A percentile compares a stretch with the other conserved stretches of the same genome.
Evolutionary conservation across 2,329 filamentous ascomycete species (phyloP).

Genomic region (Colletotrichum sp.): DNA sequence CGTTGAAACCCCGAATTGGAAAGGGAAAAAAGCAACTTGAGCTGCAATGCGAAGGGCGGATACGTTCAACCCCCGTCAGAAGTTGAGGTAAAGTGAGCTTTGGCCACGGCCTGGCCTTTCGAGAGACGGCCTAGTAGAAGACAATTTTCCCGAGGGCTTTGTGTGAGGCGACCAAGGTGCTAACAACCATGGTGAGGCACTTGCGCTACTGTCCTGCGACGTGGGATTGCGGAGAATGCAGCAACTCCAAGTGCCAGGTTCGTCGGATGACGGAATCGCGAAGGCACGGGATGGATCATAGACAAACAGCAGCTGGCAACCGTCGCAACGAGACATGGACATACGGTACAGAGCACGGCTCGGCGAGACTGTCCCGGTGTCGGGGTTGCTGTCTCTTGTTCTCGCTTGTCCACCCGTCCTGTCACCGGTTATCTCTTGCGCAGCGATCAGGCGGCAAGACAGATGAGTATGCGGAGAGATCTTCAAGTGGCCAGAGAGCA

Average conservation of each 20-base stretch:
- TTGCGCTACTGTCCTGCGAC: conserved; percentile 15
- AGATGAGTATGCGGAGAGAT: neutral
- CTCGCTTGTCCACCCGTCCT: neutral
- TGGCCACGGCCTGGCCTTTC: neutral
- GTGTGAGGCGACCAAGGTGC: neutral
- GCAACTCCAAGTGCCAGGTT: neutral
- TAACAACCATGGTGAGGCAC: conserved; percentile 8
- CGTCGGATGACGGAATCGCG: neutral
- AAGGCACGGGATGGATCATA: neutral
- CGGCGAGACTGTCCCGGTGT: neutral
- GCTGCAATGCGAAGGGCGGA: neutral
- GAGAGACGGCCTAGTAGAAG: neutral
- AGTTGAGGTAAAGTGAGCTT: neutral
- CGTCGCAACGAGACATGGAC: neutral
- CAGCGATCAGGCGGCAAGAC: neutral
- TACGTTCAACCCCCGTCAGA: neutral
- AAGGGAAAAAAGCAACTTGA: neutral
- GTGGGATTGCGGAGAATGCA: neutral
- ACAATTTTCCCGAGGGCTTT: neutral
- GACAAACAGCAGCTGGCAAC: neutral
- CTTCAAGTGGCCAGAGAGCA: neutral
- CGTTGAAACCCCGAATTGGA: neutral
- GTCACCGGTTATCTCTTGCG: neutral
- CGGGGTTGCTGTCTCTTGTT: neutral
- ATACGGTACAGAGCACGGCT: neutral